Base-by-base conservation (phyloP, 164 flowering plant species). In the Vitis labrusca region DNA sequence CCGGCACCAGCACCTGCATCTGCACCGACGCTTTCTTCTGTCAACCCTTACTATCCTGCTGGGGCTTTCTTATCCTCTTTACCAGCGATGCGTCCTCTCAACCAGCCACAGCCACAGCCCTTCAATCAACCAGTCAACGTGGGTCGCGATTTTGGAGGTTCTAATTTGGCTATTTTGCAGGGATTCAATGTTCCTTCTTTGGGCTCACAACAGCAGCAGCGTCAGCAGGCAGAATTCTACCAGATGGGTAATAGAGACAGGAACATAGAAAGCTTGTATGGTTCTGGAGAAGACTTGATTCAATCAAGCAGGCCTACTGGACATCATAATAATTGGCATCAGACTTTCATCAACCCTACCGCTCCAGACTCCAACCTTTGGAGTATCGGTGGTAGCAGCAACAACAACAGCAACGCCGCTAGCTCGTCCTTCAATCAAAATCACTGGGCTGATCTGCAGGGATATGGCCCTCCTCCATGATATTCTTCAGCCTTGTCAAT, bases 21-120 rank as follows among this genome's bases (percentile, higher is more conserved):
- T 32, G 65, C 10, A 5, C 16, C 14, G n/a, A 5, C 56, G 44
- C 1, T 44, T 37, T 12, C 74, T n/a, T 53, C 75, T 1, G 19
- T 68, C 44, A 67, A 67, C 10, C 50, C 67, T 9, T 77, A 68
- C 71, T 73, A 73, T 56, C 56, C 73, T 0, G 73, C 77, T 10
- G 78, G 76, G 44, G 83, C 79, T 23, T 79, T 75, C 44, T 68
- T 82, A 49, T 74, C 82, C 44, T 77, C 85, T 49, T 61, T 79
- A 6, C 73, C 79, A 49, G 70, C 74, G 44, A 51, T 77, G 66
- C 85, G 77, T 47, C 55, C 81, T 16, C n/a, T 64, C 61, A 61
- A 57, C 53, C 65, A 68, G 2, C 53, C 66, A 13, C n/a, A 32
- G 8, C 64, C 65, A 15, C 71, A 13, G 2, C 8, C 47, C 3